phyloP scores from a whole-genome alignment of 2,329 filamentous ascomycete genomes.

The Trichoderma arundinaceum region DNA sequence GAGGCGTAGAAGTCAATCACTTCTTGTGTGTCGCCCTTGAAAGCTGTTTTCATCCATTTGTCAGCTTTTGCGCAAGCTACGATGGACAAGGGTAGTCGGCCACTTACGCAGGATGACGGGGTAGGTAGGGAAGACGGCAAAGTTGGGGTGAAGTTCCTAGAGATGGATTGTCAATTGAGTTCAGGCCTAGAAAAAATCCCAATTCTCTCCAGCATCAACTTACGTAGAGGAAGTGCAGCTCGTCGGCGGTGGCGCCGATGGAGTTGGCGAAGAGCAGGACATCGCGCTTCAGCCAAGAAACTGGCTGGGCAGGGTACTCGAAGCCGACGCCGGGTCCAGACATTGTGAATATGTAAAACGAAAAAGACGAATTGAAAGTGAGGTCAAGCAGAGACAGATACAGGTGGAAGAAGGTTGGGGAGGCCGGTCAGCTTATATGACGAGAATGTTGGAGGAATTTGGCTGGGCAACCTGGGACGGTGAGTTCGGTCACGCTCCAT shows the following conservation, averaged over 20 bases:
- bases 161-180: constrained; percentile 26
- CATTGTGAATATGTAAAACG: constrained; percentile 36
- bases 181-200: not conserved
- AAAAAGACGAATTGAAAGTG: not conserved
- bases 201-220: constrained; percentile 1
- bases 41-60: constrained; percentile 52
- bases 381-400: not conserved
- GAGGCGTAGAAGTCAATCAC: constrained; percentile 84
- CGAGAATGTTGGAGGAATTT: not conserved
- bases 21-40: constrained; percentile 78
- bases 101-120: constrained; percentile 74
- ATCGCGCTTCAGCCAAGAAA: constrained; percentile 88
- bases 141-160: constrained; percentile 85
- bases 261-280: constrained; percentile 87
- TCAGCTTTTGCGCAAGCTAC: constrained; percentile 8
- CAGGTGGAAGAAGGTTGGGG: not conserved
- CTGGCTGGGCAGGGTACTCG: constrained; percentile 75
- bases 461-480: not conserved
- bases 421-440: constrained; percentile 1
- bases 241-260: constrained; percentile 83
- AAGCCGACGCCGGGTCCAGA: constrained; percentile 70
- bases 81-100: not conserved
- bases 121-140: constrained; percentile 88
- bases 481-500: not conserved
- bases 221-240: constrained; percentile 93